phyloP scores from a whole-genome alignment of 305 asterid species.

The Fraxinus ornus region DNA sequence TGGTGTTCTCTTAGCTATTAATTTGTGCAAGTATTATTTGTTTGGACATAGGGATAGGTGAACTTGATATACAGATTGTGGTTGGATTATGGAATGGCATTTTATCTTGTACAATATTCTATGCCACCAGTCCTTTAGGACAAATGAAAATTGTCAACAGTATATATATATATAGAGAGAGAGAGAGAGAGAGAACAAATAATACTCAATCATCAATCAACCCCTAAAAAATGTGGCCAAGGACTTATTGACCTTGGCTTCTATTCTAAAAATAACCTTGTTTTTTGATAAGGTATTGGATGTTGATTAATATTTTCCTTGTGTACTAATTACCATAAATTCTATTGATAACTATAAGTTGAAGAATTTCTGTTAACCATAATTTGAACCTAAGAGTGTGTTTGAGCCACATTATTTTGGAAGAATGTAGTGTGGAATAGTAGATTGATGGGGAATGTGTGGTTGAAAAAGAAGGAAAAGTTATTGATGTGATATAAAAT shows the following conservation, averaged over 20 bases:
- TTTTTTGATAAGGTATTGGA: neutral
- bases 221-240: neutral
- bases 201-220: neutral
- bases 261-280: neutral
- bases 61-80: neutral
- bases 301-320: neutral
- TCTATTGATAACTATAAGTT: neutral
- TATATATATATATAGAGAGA: no score
- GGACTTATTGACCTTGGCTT: neutral
- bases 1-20: conserved; percentile 2
- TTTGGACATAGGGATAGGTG: neutral
- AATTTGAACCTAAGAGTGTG: neutral
- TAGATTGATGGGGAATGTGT: no score
- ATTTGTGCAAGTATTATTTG: conserved; percentile 4
- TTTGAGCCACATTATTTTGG: no score
- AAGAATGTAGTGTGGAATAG: no score
- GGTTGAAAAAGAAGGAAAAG: no score
- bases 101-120: neutral
- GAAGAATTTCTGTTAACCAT: neutral
- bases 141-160: neutral
- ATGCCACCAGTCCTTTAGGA: neutral
- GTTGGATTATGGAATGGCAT: neutral
- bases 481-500: no score
- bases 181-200: no score
- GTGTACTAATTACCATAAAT: neutral